Evolutionary conservation across 1,284 basidiomycete species (phyloP).

Genomic region (Ganoderma lingzhi): DNA sequence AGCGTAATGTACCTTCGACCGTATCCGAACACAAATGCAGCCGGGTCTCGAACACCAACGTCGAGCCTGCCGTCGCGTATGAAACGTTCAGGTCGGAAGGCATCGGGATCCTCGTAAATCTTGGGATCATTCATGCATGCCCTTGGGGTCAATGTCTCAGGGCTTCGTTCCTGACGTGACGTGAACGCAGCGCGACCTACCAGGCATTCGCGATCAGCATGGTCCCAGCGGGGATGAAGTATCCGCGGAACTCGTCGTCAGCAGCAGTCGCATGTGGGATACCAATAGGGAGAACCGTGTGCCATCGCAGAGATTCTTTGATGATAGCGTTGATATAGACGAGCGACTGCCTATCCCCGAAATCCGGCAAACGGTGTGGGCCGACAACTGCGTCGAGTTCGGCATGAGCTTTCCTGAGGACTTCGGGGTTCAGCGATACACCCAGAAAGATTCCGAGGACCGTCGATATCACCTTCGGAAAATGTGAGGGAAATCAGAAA

Average conservation of each 20-base stretch:
- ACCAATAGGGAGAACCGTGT: too few relatives aligned
- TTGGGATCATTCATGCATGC: too few relatives aligned
- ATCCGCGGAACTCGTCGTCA: too few relatives aligned
- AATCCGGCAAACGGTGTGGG: conserved; percentile 33
- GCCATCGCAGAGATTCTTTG: too few relatives aligned
- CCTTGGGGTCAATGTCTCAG: too few relatives aligned
- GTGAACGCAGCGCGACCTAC: too few relatives aligned
- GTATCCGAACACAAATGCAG: conserved; percentile 32
- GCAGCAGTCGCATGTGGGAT: too few relatives aligned
- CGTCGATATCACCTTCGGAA: conserved; percentile 33
- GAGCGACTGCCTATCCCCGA: conserved; percentile 28
- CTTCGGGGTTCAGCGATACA: conserved; percentile 34
- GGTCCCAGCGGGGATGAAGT: too few relatives aligned
- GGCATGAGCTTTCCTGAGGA: conserved; percentile 37
- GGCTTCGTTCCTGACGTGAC: too few relatives aligned
- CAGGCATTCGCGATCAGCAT: too few relatives aligned
- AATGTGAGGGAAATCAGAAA: background rate
- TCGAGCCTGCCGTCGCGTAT: conserved; percentile 18
- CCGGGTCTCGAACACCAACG: conserved; percentile 17
- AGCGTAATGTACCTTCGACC: conserved; percentile 16
- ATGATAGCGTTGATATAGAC: conserved; percentile 23
- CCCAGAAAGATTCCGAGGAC: conserved; percentile 31
- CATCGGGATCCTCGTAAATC: too few relatives aligned
- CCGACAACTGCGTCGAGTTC: conserved; percentile 43
- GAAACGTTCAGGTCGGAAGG: too few relatives aligned